Conservation (phyloP, 2,329 filamentous ascomycete species). For the Colletotrichum scovillei region DNA sequence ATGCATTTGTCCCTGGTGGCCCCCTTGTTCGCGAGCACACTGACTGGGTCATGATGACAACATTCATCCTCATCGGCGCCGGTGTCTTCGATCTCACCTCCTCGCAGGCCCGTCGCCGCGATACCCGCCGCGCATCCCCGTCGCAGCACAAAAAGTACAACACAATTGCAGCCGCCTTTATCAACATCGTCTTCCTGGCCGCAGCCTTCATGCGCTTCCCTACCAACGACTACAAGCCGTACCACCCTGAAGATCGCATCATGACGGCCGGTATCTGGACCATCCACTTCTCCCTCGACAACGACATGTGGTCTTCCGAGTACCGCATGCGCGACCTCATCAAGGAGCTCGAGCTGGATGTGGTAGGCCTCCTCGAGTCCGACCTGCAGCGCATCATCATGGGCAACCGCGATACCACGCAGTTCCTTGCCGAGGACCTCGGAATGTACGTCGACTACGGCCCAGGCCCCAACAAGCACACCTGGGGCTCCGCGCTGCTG, state of each 20-base stretch:
- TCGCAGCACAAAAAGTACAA: slow-evolving; percentile 64
- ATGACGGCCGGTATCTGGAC: slow-evolving; percentile 98
- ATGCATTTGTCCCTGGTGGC: slow-evolving; percentile 96
- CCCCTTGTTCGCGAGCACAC: slow-evolving; percentile 93
- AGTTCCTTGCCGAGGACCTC: slow-evolving; percentile 93
- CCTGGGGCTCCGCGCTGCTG: slow-evolving; percentile 91
- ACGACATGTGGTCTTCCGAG: slow-evolving; percentile 99
- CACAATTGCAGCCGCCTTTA: slow-evolving; percentile 69
- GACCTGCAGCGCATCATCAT: slow-evolving; percentile 98
- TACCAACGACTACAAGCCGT: slow-evolving; percentile 88
- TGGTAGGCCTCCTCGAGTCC: slow-evolving; percentile 92
- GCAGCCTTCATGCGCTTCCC: slow-evolving; percentile 93
- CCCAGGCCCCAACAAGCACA: slow-evolving; percentile 98
- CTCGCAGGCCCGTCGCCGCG: slow-evolving; percentile 56
- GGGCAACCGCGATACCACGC: slow-evolving; percentile 97
- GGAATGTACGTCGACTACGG: slow-evolving; percentile 99
- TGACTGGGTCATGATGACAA: slow-evolving; percentile 92
- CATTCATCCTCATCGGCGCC: slow-evolving; percentile 85
- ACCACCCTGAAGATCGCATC: slow-evolving; percentile 87
- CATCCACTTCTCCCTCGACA: slow-evolving; percentile 96
- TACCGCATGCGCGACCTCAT: slow-evolving; percentile 91
- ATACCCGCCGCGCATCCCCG: slow-evolving; percentile 47
- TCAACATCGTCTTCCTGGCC: slow-evolving; percentile 84
- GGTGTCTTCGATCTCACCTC: slow-evolving; percentile 81
- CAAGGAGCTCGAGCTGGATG: slow-evolving; percentile 95